Conservation (phyloP, 805 yeast genomes). For the Suhomyces canberraensis region DNA sequence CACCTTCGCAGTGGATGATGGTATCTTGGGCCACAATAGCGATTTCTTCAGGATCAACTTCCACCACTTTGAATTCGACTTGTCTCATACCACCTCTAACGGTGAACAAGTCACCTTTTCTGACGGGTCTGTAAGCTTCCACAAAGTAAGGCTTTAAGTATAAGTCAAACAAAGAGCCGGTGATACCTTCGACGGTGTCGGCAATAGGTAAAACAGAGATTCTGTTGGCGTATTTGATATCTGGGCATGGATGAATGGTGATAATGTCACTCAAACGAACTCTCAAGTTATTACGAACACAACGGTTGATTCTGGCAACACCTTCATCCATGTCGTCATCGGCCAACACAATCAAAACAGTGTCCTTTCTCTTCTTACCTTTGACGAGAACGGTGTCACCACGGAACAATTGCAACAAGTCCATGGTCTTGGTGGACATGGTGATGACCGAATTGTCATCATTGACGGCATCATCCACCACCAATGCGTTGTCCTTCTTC, state of each 20-base stretch:
- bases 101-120: slow-evolving; percentile 94
- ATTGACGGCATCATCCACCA: slow-evolving; percentile 95
- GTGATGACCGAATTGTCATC: slow-evolving; percentile 97
- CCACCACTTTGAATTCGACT: slow-evolving; percentile 97
- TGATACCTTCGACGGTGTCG: slow-evolving; percentile 96
- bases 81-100: slow-evolving; percentile 99
- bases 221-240: slow-evolving; percentile 93
- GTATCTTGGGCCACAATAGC: slow-evolving; percentile 99
- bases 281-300: slow-evolving; percentile 91
- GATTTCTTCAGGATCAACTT: slow-evolving; percentile 94
- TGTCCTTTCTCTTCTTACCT: slow-evolving; percentile 97
- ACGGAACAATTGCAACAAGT: slow-evolving; percentile 86
- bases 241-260: slow-evolving; percentile 93
- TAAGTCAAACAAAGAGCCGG: slow-evolving; percentile 94
- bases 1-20: slow-evolving; percentile 97
- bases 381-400: slow-evolving; percentile 97
- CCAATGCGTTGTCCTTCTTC: slow-evolving; percentile 93
- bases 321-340: slow-evolving; percentile 98
- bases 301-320: slow-evolving; percentile 88
- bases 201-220: slow-evolving; percentile 95
- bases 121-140: slow-evolving; percentile 97
- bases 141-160: slow-evolving; percentile 97
- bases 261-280: slow-evolving; percentile 92
- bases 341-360: slow-evolving; percentile 90
- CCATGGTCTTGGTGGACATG: slow-evolving; percentile 94